Evolutionary conservation across 2,329 filamentous ascomycete species (phyloP).

Genomic region (Fusarium irregulare): DNA sequence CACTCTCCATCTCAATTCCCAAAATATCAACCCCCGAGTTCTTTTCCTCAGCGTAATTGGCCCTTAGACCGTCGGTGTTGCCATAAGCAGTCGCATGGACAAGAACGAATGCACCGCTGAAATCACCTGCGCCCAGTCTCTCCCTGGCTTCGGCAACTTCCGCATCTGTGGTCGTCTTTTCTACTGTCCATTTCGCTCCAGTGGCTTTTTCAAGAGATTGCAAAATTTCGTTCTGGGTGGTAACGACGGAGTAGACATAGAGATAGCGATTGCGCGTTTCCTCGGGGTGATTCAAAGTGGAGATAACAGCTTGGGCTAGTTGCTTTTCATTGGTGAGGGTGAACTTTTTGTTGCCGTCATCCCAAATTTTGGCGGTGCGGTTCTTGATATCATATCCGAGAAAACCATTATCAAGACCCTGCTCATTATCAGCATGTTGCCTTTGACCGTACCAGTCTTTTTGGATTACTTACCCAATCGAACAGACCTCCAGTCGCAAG

Average conservation of each 20-base stretch:
- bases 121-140: not conserved
- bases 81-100: not conserved
- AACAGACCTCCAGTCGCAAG: constrained; percentile 1
- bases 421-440: accelerated
- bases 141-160: not conserved
- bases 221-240: not conserved
- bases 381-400: not conserved
- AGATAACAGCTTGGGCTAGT: not conserved
- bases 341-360: constrained; percentile 1
- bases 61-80: not conserved
- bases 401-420: constrained; percentile 2
- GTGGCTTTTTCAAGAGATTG: not conserved
- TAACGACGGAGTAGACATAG: not conserved
- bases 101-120: not conserved
- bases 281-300: not conserved
- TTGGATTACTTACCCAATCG: not conserved
- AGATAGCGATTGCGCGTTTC: constrained; percentile 5
- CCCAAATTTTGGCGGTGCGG: not conserved
- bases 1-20: not conserved
- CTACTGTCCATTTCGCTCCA: not conserved
- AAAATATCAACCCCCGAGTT: not conserved
- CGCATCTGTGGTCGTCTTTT: not conserved
- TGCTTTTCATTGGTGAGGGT: constrained; percentile 2
- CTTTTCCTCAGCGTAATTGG: not conserved
- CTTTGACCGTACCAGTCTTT: too few species aligned